phyloP scores from a whole-genome alignment of 2,329 filamentous ascomycete species.

The Metarhizium robertsii region DNA sequence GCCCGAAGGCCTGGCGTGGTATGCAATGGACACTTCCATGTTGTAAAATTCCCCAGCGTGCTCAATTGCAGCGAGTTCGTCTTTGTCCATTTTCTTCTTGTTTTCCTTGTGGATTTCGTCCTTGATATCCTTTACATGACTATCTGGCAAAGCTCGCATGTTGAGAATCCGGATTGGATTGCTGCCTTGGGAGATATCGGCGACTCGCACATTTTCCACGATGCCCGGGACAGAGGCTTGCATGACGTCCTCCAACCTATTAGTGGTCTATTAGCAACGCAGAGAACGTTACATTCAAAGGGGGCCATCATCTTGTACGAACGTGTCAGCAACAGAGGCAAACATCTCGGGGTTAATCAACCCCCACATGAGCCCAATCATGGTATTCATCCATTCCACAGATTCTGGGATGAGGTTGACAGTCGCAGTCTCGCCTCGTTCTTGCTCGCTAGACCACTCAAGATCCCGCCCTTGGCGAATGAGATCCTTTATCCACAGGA shows the following conservation, averaged over 20 bases:
- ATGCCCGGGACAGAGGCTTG: conserved; percentile 84
- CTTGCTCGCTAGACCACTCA: conserved; percentile 84
- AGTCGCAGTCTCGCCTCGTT: conserved; percentile 74
- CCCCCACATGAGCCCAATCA: conserved; percentile 77
- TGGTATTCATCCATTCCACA: conserved; percentile 92
- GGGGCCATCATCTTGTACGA: conserved; percentile 11
- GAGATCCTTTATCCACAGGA: conserved; percentile 82
- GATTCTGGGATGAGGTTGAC: conserved; percentile 87
- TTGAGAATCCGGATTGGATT: conserved; percentile 86
- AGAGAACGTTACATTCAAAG: not conserved
- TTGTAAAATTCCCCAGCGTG: conserved; percentile 92
- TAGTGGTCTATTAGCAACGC: not conserved
- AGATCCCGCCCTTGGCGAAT: conserved; percentile 71
- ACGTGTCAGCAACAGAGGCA: conserved; percentile 76
- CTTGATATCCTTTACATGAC: conserved; percentile 72
- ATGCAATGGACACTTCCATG: conserved; percentile 80
- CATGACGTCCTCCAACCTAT: conserved; percentile 65
- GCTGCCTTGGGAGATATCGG: conserved; percentile 87
- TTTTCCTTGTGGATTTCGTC: conserved; percentile 71
- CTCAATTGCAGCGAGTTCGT: conserved; percentile 81
- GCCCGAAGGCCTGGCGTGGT: conserved; percentile 72
- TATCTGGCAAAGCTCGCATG: conserved; percentile 71
- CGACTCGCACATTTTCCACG: conserved; percentile 90
- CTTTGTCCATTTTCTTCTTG: conserved; percentile 70
- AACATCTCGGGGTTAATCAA: conserved; percentile 96